These are phyloP conservation scores for Sclerotinia borealis DNA, from an alignment of 2,329 filamentous ascomycete species.

Conservation along the genomic window DNA sequence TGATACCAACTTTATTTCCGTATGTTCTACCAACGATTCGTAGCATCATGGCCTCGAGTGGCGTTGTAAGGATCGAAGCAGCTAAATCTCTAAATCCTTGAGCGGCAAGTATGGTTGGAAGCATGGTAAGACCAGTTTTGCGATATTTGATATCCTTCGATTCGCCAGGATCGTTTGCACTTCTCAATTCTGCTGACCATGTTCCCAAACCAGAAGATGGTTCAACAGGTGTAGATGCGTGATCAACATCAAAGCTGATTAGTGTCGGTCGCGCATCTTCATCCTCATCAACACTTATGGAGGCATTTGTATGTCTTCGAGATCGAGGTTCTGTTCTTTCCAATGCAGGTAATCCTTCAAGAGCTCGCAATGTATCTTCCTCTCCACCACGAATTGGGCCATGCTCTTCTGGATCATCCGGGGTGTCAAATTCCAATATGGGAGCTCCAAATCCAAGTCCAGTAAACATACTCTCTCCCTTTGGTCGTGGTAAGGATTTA, in stretches of 20 bases:
- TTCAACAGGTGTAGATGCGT: conserved; percentile 19
- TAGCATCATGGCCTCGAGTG: conserved; percentile 31
- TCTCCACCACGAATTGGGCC: conserved; percentile 19
- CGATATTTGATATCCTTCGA: conserved; percentile 25
- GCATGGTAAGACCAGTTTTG: conserved; percentile 31
- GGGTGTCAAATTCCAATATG: conserved; percentile 23
- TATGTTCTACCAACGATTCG: conserved; percentile 27
- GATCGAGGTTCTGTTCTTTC: conserved; percentile 16
- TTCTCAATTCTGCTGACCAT: conserved; percentile 34
- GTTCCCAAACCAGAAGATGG: conserved; percentile 21
- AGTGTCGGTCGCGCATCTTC: conserved; percentile 31
- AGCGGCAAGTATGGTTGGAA: conserved; percentile 31
- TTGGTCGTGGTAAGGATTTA: conserved; percentile 27
- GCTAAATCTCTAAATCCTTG: conserved; percentile 29
- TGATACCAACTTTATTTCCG: conserved; percentile 19
- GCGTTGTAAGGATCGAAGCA: conserved; percentile 26
- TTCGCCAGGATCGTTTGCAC: conserved; percentile 28
- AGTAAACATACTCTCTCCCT: conserved; percentile 27
- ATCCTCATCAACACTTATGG: conserved; percentile 25
- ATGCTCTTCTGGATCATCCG: conserved; percentile 17
- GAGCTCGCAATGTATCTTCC: conserved; percentile 27
- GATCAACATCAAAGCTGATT: conserved; percentile 33
- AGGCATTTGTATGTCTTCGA: conserved; percentile 21
- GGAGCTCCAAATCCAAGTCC: conserved; percentile 18
- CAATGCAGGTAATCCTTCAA: conserved; percentile 27